These are phyloP conservation scores for Rosellinia necatrix DNA, from an alignment of 2,329 filamentous ascomycete genomes.

Conservation along the genomic window DNA sequence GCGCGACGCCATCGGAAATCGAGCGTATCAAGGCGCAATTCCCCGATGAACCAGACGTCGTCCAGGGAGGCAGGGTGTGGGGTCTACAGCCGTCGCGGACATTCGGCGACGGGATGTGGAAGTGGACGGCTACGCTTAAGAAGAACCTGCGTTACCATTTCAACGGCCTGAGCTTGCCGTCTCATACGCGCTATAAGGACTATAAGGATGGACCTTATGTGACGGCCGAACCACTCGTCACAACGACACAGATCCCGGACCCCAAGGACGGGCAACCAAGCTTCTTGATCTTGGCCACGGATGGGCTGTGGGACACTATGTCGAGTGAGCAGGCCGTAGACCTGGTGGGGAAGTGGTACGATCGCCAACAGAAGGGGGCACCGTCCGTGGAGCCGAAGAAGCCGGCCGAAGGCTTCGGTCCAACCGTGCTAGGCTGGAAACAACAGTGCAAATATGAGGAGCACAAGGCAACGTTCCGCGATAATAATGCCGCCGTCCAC, in stretches of 20 bases:
- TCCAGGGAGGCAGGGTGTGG: slow-evolving; percentile 63
- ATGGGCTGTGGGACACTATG: slow-evolving; percentile 69
- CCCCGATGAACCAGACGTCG: slow-evolving; percentile 63
- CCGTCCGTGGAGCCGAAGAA: slow-evolving; percentile 11
- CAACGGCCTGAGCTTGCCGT: slow-evolving; percentile 48
- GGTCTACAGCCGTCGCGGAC: slow-evolving; percentile 66
- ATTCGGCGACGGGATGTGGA: slow-evolving; percentile 72
- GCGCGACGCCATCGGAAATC: slow-evolving; percentile 63
- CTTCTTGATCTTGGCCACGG: slow-evolving; percentile 69
- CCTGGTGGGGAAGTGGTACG: slow-evolving; percentile 60
- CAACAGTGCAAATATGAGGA: slow-evolving; percentile 44
- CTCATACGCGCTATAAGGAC: slow-evolving; percentile 48
- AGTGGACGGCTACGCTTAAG: slow-evolving; percentile 61
- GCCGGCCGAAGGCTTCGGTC: slow-evolving; percentile 28
- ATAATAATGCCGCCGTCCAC: slow-evolving; percentile 82
- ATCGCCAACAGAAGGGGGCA: slow-evolving; percentile 37
- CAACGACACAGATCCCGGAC: slow-evolving; percentile 54
- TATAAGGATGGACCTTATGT: slow-evolving; percentile 67
- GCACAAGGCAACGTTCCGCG: slow-evolving; percentile 73
- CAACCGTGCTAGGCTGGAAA: slow-evolving; percentile 34
- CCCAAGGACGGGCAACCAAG: slow-evolving; percentile 46
- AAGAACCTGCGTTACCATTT: slow-evolving; percentile 50
- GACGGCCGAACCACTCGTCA: slow-evolving; percentile 69
- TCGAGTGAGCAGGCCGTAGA: slow-evolving; percentile 61
- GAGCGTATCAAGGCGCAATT: slow-evolving; percentile 60